phyloP scores from a whole-genome alignment of 495 filamentous ascomycete species.

The Achaetomiella virescens region DNA sequence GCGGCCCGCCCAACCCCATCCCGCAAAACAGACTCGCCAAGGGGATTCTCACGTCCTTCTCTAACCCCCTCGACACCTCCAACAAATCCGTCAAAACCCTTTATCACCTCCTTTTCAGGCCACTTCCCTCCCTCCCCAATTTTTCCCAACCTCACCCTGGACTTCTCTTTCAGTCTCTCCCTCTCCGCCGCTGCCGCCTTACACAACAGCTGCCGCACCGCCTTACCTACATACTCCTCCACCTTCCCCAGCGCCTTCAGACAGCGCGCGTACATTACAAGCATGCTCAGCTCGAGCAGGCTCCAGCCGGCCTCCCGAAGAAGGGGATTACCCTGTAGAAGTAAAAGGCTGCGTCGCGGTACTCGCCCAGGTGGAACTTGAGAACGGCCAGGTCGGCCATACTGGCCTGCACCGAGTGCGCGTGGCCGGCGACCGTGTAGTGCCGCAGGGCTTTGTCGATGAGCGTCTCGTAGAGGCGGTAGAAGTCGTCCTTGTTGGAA shows the following conservation, averaged over 20 bases:
- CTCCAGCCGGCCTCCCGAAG: conserved; percentile 76
- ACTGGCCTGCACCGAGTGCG: conserved; percentile 65
- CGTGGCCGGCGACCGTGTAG: conserved; percentile 67
- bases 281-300: conserved; percentile 69
- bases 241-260: conserved; percentile 66
- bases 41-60: conserved; percentile 59
- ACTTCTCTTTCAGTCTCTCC: conserved; percentile 39
- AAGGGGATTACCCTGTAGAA: conserved; percentile 77
- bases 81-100: conserved; percentile 62
- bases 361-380: conserved; percentile 70
- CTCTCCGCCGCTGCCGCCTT: conserved; percentile 60
- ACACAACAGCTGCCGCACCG: conserved; percentile 65
- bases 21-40: conserved; percentile 68
- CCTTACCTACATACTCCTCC: conserved; percentile 72
- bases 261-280: conserved; percentile 80
- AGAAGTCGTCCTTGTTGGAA: conserved; percentile 44
- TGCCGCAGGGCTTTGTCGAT: conserved; percentile 67
- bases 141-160: conserved; percentile 23
- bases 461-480: conserved; percentile 63
- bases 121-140: conserved; percentile 24
- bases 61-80: conserved; percentile 51
- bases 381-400: conserved; percentile 82
- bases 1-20: conserved; percentile 60
- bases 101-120: conserved; percentile 51
- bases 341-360: conserved; percentile 64